Evolutionary conservation across 176 grass and related monocot genomes (phyloP), one percentile per base, ranked within the genome.

Genomic region (Raddia guianensis): DNA sequence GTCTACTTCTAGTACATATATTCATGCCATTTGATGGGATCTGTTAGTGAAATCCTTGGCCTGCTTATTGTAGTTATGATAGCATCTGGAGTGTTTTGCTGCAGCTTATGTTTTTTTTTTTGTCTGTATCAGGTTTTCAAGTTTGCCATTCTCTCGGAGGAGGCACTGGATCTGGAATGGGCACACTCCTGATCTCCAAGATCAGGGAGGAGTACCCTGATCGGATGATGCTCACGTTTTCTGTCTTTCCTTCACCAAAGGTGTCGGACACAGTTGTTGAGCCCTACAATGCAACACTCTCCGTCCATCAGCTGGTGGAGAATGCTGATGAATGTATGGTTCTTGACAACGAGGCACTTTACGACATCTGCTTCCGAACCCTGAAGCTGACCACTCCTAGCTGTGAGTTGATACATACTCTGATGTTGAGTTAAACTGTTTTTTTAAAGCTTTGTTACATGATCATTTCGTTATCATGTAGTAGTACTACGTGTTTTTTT

Each of bases 261-360:
- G 93, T 95, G 12, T 95, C 93, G 14, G 93, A 95, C 35, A 95
- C 93, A 51, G 93, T 95, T 44, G 93, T 95, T 40, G 93, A 95
- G 12, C 93, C 93, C 8, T 95, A 95, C 79, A 95, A 95, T 27
- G 93, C 93, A 27, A 95, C 93, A 45, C 87, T 95, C 3, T 95
- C 93, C 70, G 93, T 95, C 9, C 93, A 95, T 68, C 93, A 95
- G 79, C 64, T 95, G 74, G 93, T 95, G 21, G 93, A 95, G 78
- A 95, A 95, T 75, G 93, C 93, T 14, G 93, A 95, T 81, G 93
- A 95, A 73, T 95, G 93, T 21, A 95, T 95, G 93, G 93, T 95
- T 66, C 82, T 95, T 21, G 93, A 95, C 33, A 95, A 95, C 6
- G 93, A 95, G 61, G 93, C 93, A 0, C 90, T 95, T 54, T 95